Evolutionary conservation across 768 basidiomycete species (phyloP).

Genomic region (Trametopsis cervina): DNA sequence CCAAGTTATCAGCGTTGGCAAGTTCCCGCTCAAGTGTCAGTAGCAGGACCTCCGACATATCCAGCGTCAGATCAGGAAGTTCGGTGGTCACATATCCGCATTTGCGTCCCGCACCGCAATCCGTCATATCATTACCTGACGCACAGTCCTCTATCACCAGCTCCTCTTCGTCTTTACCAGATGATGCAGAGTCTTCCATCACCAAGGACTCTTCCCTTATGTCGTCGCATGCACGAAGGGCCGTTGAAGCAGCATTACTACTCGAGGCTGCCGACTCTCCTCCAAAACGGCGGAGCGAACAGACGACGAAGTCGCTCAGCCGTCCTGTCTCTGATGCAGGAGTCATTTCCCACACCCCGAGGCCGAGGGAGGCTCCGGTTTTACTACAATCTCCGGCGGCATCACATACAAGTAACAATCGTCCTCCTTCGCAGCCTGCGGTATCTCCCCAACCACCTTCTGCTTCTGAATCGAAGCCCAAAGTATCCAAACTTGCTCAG

Average conservation of each 20-base stretch:
- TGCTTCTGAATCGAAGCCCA: neutral
- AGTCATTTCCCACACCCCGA: neutral
- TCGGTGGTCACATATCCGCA: constrained; percentile 69
- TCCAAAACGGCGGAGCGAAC: neutral
- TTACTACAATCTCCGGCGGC: neutral
- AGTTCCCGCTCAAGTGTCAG: constrained; percentile 52
- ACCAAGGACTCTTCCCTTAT: constrained; percentile 39
- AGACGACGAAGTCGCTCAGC: neutral
- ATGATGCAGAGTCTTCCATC: constrained; percentile 7
- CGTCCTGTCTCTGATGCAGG: neutral
- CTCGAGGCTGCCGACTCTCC: constrained; percentile 45
- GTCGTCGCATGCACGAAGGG: constrained; percentile 55
- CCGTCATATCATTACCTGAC: constrained; percentile 26
- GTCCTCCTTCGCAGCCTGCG: constrained; percentile 2
- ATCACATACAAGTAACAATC: neutral
- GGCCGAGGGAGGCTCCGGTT: neutral
- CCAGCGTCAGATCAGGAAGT: constrained; percentile 41
- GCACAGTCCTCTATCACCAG: constrained; percentile 14
- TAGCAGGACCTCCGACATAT: constrained; percentile 49
- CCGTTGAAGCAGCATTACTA: constrained; percentile 61
- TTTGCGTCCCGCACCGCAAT: constrained; percentile 62
- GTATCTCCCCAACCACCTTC: neutral
- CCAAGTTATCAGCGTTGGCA: constrained; percentile 64
- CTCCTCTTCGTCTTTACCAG: constrained; percentile 34
- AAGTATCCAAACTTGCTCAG: constrained; percentile 66